A percentile compares a stretch with the other conserved stretches of the same genome.
Conservation (phyloP, 176 grass and related monocot genomes). For the barley (Hordeum vulgare) region MorexV3_pseudomolecules_assembly NC_058518.1:459510677-459511176, state of each 20-base stretch:
- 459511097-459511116: not conserved
- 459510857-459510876: not conserved
- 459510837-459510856: too few relatives aligned
- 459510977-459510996: conserved; percentile 34
- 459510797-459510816: not conserved
- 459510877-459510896: not conserved
- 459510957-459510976: conserved; percentile 36
- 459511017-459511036: conserved; percentile 21
- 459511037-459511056: not conserved
- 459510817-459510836: conserved; percentile 23
- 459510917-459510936: conserved; percentile 23
- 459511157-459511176: too few relatives aligned
- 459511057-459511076: not conserved
- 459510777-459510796: not conserved
- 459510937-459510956: not conserved
- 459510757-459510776: not conserved
- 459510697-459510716: not conserved
- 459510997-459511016: conserved; percentile 27
- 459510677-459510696: not conserved
- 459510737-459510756: not conserved
- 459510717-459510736: not conserved
- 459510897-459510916: not conserved
- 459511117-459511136: not conserved
- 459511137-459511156: too few relatives aligned
- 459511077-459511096: conserved; percentile 21